Conservation (phyloP, 305 asterid genomes). For the Salvia sclarea region DNA sequence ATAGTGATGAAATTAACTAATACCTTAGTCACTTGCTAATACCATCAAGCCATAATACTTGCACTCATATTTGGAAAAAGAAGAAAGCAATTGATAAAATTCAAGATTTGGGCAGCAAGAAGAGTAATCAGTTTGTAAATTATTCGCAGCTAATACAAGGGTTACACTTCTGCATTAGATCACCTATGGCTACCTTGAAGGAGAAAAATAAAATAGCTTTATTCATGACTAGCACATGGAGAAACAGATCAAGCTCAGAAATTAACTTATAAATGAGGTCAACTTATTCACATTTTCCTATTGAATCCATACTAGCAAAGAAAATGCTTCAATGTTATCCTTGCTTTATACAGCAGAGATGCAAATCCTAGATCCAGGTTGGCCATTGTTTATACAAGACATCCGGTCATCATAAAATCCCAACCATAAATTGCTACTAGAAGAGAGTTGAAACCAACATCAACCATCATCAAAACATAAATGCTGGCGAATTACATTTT, state of each 20-base stretch:
- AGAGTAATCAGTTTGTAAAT: neutral
- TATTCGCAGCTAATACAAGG: neutral
- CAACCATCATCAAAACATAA: constrained; percentile 13
- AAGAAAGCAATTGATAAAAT: neutral
- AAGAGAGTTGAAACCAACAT: neutral
- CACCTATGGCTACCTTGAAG: constrained; percentile 9
- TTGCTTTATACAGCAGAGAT: constrained; percentile 11
- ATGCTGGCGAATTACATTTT: constrained; percentile 10
- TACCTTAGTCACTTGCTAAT: neutral
- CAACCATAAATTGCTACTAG: neutral
- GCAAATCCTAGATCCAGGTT: neutral
- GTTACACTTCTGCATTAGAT: constrained; percentile 5
- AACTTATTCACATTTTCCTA: neutral
- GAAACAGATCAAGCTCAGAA: neutral
- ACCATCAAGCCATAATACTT: neutral
- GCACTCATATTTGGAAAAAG: neutral
- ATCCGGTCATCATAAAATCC: neutral
- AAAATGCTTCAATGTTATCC: neutral
- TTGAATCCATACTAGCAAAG: neutral
- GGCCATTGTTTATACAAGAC: neutral
- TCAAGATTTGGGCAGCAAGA: neutral
- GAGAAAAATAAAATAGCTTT: neutral
- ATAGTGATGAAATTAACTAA: neutral
- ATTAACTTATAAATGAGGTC: neutral
- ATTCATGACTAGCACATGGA: neutral